Base-by-base conservation (phyloP, 2,329 filamentous ascomycete species). In the Cladophialophora carrionii region DNA sequence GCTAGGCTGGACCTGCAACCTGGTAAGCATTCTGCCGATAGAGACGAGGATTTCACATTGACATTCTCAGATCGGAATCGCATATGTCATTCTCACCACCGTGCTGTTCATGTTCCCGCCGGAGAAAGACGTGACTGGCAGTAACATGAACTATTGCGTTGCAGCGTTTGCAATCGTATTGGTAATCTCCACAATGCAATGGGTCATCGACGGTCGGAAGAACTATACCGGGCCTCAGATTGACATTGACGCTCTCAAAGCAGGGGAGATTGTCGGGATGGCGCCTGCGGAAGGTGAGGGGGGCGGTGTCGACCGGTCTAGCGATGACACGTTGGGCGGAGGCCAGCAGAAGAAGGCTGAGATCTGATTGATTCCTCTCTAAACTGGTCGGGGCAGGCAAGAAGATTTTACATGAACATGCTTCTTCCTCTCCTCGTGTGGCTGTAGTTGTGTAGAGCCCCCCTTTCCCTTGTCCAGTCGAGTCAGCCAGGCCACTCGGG, bases 31-130 rank as follows among this genome's bases (percentile, higher is more conserved):
- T 12, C 6, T 55, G 24, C 10, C 37, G 7, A 20, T 9, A 34
- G 32, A 17, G 8, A 24, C 10, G 41, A 12, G 14, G 29, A 41
- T 24, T 24, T 22, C 31, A 32, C 56, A 52, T 14, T 29, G 37
- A 43, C 37, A 57, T n/a, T 26, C 12, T 31, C 62, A 71, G 70
- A 54, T 85, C 31, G 88, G 89, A 4, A 81, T 92, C 54, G 78
- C 79, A 0, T 92, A 89, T 76, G 85, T 88, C 1, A 77, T 86
- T 12, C 74, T 92, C n/a, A 92, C 89, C 0, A 91, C 88, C 0
- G 85, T 91, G 0, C 81, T 92, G 0, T 92, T 92, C 76, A 82
- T 91, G 22, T 91, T 92, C 76, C 90, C 90, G 2, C 89, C 90
- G 0, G 82, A 82, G 7, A 73, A 87, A 3, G 88, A 88, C 0